Conservation (phyloP, 164 flowering plant genomes). For the Litsea cubeba region DNA sequence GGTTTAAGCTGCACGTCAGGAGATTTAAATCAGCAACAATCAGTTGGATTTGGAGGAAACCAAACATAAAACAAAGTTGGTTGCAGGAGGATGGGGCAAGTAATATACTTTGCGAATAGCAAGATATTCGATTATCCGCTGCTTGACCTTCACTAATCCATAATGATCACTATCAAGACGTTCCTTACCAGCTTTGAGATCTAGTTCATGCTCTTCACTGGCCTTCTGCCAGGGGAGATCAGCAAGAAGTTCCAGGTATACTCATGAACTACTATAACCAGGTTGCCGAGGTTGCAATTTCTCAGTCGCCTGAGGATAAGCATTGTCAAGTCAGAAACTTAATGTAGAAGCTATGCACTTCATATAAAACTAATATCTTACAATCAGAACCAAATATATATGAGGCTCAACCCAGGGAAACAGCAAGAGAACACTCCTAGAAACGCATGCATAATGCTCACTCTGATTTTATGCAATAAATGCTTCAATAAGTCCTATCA, state of each 20-base stretch:
- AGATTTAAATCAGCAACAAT: conserved; percentile 5
- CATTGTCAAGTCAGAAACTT: conserved; percentile 1
- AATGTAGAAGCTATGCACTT: neutral
- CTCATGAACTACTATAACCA: conserved; percentile 94
- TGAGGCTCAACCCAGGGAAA: neutral
- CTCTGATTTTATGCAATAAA: neutral
- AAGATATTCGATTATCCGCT: conserved; percentile 91
- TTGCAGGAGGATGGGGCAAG: neutral
- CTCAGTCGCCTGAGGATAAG: conserved; percentile 71
- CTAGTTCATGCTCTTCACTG: conserved; percentile 78
- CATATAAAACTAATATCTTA: neutral
- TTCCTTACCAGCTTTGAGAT: conserved; percentile 84
- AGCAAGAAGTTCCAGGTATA: conserved; percentile 97
- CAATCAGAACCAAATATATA: neutral
- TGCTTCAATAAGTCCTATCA: neutral
- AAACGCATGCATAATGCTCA: neutral
- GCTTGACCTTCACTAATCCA: conserved; percentile 93
- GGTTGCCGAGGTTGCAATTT: conserved; percentile 99
- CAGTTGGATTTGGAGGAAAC: neutral
- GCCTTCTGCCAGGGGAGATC: conserved; percentile 95
- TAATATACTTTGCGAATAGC: conserved; percentile 99
- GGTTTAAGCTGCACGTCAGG: conserved; percentile 81
- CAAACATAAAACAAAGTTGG: neutral
- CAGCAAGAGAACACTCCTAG: neutral
- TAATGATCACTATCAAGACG: conserved; percentile 92